phyloP scores from a whole-genome alignment of 441 rosid species.

The Arabidopsis lyrata region DNA sequence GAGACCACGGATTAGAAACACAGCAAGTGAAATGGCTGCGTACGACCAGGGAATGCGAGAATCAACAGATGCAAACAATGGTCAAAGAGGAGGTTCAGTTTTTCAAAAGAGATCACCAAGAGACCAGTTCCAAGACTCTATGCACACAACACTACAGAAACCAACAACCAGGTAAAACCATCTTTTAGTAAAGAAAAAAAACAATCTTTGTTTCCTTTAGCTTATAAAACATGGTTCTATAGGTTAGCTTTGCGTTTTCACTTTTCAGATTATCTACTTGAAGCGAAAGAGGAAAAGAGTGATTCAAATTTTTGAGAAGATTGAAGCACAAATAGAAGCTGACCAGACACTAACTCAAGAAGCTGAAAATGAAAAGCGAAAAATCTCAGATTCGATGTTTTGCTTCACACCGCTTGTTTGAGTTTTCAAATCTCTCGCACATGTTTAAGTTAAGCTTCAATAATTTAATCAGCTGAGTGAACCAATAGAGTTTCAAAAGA shows the following conservation, averaged over 20 bases:
- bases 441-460: conserved; percentile 14
- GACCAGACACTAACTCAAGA: conserved; percentile 36
- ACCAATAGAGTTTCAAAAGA: conserved; percentile 18
- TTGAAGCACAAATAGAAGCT: conserved; percentile 38
- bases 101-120: conserved; percentile 45
- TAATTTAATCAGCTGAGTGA: conserved; percentile 28
- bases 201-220: too few species aligned
- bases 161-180: conserved; percentile 41
- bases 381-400: conserved; percentile 26
- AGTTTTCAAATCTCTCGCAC: conserved; percentile 19
- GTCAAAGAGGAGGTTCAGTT: conserved; percentile 49
- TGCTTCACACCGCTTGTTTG: conserved; percentile 34
- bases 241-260: conserved; percentile 22
- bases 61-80: conserved; percentile 47
- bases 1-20: conserved; percentile 39
- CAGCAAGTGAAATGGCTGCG: conserved; percentile 41
- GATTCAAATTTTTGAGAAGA: conserved; percentile 15
- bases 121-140: conserved; percentile 46
- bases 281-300: conserved; percentile 12
- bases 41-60: conserved; percentile 43
- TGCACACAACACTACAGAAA: conserved; percentile 42
- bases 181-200: not conserved
- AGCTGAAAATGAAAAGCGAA: conserved; percentile 17
- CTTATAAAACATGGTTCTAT: not conserved
- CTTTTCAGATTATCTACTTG: conserved; percentile 33